phyloP scores from a whole-genome alignment of 495 filamentous ascomycete genomes.

The Gamarada debralockiae region DNA sequence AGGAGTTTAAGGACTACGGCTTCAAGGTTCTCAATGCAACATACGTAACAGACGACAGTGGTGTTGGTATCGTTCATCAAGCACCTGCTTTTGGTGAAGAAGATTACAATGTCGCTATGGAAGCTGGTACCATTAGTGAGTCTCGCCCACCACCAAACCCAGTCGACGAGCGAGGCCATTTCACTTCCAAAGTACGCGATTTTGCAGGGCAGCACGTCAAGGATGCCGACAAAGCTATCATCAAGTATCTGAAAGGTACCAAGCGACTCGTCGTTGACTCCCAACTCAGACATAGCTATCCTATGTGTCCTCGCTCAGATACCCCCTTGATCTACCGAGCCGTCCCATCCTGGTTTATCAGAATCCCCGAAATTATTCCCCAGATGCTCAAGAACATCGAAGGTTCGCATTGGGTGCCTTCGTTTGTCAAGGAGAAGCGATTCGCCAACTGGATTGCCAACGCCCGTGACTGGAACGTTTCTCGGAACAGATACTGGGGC shows the following conservation, averaged over 20 bases:
- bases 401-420: conserved; percentile 90
- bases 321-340: conserved; percentile 93
- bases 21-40: conserved; percentile 83
- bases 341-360: conserved; percentile 94
- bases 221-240: conserved; percentile 90
- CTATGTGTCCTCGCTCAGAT: conserved; percentile 93
- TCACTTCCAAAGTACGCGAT: conserved; percentile 75
- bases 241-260: conserved; percentile 79
- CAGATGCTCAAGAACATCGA: conserved; percentile 89
- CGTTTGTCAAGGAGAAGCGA: conserved; percentile 85
- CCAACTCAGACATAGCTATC: conserved; percentile 91
- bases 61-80: conserved; percentile 95
- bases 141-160: conserved; percentile 83
- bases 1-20: conserved; percentile 84
- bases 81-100: conserved; percentile 95
- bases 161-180: conserved; percentile 77
- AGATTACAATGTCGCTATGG: conserved; percentile 83
- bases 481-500: conserved; percentile 94
- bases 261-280: conserved; percentile 83
- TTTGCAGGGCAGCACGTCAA: conserved; percentile 92
- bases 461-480: conserved; percentile 97
- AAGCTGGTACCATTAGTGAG: conserved; percentile 72
- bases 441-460: conserved; percentile 84
- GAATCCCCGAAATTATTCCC: conserved; percentile 79
- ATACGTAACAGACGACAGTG: conserved; percentile 90